phyloP scores from a whole-genome alignment of 2,329 filamentous ascomycete genomes.

The Colletotrichum liaoningense region DNA sequence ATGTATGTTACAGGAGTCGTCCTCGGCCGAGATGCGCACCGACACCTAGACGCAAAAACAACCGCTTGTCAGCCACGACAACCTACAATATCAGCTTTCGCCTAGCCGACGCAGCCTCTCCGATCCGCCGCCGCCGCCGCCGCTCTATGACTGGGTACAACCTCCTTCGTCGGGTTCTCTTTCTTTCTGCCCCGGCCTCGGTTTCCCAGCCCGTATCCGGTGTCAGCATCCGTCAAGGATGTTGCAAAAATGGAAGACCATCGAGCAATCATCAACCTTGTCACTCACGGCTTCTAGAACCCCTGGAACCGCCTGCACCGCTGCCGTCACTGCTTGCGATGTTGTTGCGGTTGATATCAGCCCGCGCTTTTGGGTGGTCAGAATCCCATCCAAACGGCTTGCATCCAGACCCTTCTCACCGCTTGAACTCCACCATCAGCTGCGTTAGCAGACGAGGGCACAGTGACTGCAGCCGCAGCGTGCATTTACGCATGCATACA shows the following conservation, averaged over 20 bases:
- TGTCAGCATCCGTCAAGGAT: slow-evolving; percentile 3
- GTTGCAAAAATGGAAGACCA: background rate
- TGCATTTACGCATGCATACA: slow-evolving; percentile 25
- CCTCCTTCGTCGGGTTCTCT: background rate
- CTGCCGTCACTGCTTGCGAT: slow-evolving; percentile 8
- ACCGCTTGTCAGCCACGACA: slow-evolving; percentile 22
- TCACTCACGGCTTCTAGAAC: slow-evolving; percentile 4
- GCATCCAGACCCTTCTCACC: slow-evolving; percentile 33
- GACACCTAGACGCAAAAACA: slow-evolving; percentile 1
- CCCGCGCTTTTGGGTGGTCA: slow-evolving; percentile 18
- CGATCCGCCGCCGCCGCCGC: background rate
- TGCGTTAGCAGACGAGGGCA: slow-evolving; percentile 29
- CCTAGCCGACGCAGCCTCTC: slow-evolving; percentile 14
- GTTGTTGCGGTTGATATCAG: slow-evolving; percentile 24
- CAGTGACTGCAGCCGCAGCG: slow-evolving; percentile 33
- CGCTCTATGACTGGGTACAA: background rate
- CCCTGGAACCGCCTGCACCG: slow-evolving; percentile 10
- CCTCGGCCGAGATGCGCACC: slow-evolving; percentile 13
- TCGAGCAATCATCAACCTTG: slow-evolving; percentile 2
- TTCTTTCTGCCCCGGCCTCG: background rate
- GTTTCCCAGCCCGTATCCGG: slow-evolving; percentile 9
- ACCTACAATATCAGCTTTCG: slow-evolving; percentile 17
- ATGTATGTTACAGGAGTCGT: background rate
- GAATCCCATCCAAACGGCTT: slow-evolving; percentile 35
- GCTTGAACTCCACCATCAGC: slow-evolving; percentile 24